phyloP scores from a whole-genome alignment of 371 early-diverging fungal species.

The Zancudomyces culisetae region DNA sequence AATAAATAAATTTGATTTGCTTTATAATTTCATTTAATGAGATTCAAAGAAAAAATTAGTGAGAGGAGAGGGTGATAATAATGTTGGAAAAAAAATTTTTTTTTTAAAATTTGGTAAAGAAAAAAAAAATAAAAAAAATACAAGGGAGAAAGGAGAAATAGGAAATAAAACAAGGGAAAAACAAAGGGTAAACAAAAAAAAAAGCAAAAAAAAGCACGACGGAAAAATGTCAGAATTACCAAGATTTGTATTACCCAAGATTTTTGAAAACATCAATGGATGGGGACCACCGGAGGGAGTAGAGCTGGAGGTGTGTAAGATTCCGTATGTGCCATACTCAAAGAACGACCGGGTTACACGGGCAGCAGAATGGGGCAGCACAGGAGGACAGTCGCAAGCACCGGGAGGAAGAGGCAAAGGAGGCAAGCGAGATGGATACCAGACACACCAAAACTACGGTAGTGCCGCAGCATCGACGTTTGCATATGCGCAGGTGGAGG shows the following conservation, averaged over 20 bases:
- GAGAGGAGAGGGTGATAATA: no score
- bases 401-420: conserved; percentile 31
- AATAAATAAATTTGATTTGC: no score
- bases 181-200: no score
- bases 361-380: conserved; percentile 82
- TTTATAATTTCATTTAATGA: no score
- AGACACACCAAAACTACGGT: conserved; percentile 63
- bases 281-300: conserved; percentile 48
- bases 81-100: no score
- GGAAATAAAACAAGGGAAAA: no score
- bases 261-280: conserved; percentile 46
- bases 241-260: conserved; percentile 42
- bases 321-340: conserved; percentile 90
- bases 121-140: no score
- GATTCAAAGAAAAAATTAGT: no score
- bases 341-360: conserved; percentile 87
- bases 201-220: no score
- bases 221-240: conserved; percentile 22
- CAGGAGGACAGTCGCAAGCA: conserved; percentile 25
- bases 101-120: no score
- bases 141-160: no score
- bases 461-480: conserved; percentile 71
- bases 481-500: conserved; percentile 75
- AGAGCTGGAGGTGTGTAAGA: conserved; percentile 42
- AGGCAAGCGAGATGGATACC: conserved; percentile 14